Conservation (phyloP, 2,329 filamentous ascomycete species). For the Calonectria pteridis region DNA sequence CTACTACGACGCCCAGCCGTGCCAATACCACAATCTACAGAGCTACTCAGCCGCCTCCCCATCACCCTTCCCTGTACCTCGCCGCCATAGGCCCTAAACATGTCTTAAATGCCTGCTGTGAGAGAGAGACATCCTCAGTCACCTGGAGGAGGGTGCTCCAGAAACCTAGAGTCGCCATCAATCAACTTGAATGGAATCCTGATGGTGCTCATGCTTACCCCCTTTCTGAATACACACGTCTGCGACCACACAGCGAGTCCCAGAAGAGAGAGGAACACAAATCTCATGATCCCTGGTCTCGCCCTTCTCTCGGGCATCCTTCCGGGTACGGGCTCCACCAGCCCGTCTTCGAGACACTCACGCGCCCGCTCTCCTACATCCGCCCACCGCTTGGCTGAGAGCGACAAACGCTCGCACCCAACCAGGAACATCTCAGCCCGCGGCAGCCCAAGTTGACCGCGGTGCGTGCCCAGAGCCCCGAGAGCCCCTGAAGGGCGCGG, state of each 20-base stretch:
- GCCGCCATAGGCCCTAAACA: background rate
- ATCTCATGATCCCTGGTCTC: background rate
- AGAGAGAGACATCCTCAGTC: background rate
- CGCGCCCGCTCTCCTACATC: background rate
- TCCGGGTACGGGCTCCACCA: background rate
- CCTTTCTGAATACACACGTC: background rate
- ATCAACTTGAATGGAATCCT: background rate
- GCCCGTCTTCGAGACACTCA: background rate
- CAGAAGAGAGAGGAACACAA: background rate
- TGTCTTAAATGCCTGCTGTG: background rate
- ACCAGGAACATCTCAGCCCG: constrained; percentile 28
- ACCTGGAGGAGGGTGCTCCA: background rate
- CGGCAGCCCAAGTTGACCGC: constrained; percentile 35
- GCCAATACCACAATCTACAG: background rate
- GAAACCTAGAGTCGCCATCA: background rate
- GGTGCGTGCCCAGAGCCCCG: constrained; percentile 1
- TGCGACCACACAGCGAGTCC: background rate
- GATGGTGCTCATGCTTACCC: background rate
- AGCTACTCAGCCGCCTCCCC: background rate
- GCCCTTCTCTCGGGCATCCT: background rate
- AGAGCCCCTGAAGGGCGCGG: background rate
- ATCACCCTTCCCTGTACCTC: constrained; percentile 6
- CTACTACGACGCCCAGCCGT: constrained; percentile 21
- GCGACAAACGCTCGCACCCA: constrained; percentile 17
- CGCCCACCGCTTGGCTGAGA: constrained; percentile 10